A percentile compares a stretch with the other conserved stretches of the same genome.
Conservation (phyloP, 2,329 filamentous ascomycete genomes). For the Gnomoniopsis smithogilvyi region DNA sequence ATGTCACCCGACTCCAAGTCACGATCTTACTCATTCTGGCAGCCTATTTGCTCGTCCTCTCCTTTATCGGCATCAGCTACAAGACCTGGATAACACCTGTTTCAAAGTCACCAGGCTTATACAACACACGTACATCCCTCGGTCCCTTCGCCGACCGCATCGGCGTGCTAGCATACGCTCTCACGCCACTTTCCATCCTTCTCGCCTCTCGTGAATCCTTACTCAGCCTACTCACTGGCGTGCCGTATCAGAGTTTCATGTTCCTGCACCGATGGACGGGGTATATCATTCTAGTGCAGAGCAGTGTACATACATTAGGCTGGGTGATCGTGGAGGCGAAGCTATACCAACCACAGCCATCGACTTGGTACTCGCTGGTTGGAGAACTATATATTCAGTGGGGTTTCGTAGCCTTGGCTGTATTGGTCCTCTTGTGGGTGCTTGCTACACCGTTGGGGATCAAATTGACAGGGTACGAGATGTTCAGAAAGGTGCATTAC, state of each 20-base stretch:
- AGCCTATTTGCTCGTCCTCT: conserved; percentile 64
- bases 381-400: conserved; percentile 67
- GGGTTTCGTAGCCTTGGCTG: conserved; percentile 65
- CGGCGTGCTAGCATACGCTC: conserved; percentile 68
- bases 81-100: conserved; percentile 68
- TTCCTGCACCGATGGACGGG: conserved; percentile 76
- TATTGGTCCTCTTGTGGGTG: conserved; percentile 60
- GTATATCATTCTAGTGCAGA: conserved; percentile 68
- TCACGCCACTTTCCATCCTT: conserved; percentile 68
- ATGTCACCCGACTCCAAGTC: conserved; percentile 66
- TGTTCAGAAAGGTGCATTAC: conserved; percentile 73
- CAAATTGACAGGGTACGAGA: conserved; percentile 68
- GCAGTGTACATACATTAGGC: conserved; percentile 64
- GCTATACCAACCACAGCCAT: conserved; percentile 71
- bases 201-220: conserved; percentile 68
- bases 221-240: conserved; percentile 65
- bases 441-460: conserved; percentile 57
- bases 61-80: conserved; percentile 67
- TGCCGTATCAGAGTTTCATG: conserved; percentile 75
- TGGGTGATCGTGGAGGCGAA: conserved; percentile 66
- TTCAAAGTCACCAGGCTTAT: conserved; percentile 47
- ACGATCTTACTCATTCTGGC: conserved; percentile 54
- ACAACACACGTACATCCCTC: conserved; percentile 63
- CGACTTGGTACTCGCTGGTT: conserved; percentile 54
- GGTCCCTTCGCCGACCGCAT: conserved; percentile 68